A percentile compares a stretch with the other conserved stretches of the same genome.
These are phyloP conservation scores for Eremochloa ophiuroides DNA, from an alignment of 176 grass and related monocot genomes.

Conservation along the genomic window DNA sequence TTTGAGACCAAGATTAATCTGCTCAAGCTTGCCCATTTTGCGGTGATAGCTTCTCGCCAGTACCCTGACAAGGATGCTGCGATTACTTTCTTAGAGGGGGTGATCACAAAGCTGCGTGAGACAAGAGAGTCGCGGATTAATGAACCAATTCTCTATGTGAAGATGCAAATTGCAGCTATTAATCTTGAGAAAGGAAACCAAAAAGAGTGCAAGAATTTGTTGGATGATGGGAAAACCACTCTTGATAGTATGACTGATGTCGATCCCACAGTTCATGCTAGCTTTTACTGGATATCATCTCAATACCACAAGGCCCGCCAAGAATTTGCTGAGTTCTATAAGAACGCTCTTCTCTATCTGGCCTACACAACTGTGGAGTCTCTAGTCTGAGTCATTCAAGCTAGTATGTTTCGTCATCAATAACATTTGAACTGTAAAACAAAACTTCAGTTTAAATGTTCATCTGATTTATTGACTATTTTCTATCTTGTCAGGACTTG, in stretches of 20 bases:
- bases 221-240: slow-evolving; percentile 76
- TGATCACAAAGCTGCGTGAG: slow-evolving; percentile 64
- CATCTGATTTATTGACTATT: not conserved
- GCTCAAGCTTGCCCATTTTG: slow-evolving; percentile 84
- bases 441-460: not conserved
- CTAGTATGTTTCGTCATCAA: slow-evolving; percentile 40
- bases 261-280: slow-evolving; percentile 75
- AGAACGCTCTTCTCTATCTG: slow-evolving; percentile 88
- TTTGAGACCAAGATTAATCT: slow-evolving; percentile 93
- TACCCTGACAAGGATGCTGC: slow-evolving; percentile 78
- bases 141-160: slow-evolving; percentile 74
- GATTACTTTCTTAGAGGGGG: slow-evolving; percentile 65
- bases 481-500: slow-evolving; percentile 53
- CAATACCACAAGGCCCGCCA: slow-evolving; percentile 75
- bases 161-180: slow-evolving; percentile 87
- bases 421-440: not conserved
- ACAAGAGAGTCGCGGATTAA: slow-evolving; percentile 62
- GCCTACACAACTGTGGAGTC: slow-evolving; percentile 87
- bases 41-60: slow-evolving; percentile 67
- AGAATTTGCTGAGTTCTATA: slow-evolving; percentile 90
- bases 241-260: slow-evolving; percentile 90
- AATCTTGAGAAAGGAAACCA: slow-evolving; percentile 69
- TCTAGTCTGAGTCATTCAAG: slow-evolving; percentile 75
- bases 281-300: slow-evolving; percentile 88
- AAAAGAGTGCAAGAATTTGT: slow-evolving; percentile 84